Evolutionary conservation across 2,329 filamentous ascomycete genomes (phyloP).

Genomic region (Cadophora gregata): DNA sequence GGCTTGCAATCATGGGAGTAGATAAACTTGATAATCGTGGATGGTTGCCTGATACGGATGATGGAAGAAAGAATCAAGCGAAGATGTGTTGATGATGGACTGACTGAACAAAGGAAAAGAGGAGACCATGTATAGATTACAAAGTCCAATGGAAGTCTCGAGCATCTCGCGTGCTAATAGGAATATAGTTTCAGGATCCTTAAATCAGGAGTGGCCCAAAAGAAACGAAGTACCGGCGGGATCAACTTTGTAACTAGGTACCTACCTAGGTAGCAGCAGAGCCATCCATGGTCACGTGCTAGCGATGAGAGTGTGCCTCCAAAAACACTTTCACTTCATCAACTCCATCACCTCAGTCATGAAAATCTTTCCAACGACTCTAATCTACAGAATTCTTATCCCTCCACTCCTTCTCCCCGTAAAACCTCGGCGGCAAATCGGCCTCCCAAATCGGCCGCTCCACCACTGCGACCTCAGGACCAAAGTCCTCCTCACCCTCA

Average conservation of each 20-base stretch:
- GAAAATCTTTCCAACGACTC: background rate
- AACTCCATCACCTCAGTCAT: background rate
- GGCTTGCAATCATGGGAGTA: no score
- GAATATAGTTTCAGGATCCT: no score
- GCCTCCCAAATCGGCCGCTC: slow-evolving; percentile 87
- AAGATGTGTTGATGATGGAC: background rate
- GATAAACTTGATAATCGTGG: no score
- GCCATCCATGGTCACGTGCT: no score
- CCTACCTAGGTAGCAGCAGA: no score
- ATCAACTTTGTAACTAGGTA: no score
- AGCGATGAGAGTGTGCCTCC: background rate
- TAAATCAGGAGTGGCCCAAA: no score
- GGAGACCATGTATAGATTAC: no score
- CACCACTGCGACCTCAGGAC: slow-evolving; percentile 84
- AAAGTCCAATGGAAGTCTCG: no score
- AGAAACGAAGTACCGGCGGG: no score
- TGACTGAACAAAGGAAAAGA: no score
- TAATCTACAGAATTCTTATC: slow-evolving; percentile 25
- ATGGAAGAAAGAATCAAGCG: background rate
- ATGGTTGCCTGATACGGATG: background rate
- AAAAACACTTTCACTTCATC: background rate
- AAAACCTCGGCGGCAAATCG: slow-evolving; percentile 75
- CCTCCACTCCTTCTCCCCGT: slow-evolving; percentile 59
- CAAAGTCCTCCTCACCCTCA: slow-evolving; percentile 38
- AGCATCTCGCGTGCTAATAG: no score